A percentile compares a stretch with the other conserved stretches of the same genome.
Conservation (phyloP, 805 yeast genomes). For the Candida namnaoensis region DNA sequence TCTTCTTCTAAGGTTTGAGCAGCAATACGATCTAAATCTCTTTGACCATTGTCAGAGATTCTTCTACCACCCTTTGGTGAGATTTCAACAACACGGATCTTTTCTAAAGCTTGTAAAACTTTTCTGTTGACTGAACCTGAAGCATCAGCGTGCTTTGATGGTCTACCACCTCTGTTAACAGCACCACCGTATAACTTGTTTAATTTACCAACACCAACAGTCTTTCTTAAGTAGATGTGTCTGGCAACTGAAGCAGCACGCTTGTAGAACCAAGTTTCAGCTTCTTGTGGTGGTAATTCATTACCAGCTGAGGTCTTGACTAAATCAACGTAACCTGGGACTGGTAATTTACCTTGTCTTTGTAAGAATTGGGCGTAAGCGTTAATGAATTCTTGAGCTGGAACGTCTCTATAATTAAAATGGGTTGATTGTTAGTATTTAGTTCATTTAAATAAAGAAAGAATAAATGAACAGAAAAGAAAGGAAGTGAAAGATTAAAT, state of each 20-base stretch:
- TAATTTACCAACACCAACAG: slow-evolving; percentile 98
- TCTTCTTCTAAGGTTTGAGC: slow-evolving; percentile 88
- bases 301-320: slow-evolving; percentile 99
- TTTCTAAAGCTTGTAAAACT: slow-evolving; percentile 96
- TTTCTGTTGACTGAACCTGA: slow-evolving; percentile 99
- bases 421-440: slow-evolving; percentile 3
- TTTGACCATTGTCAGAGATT: slow-evolving; percentile 98
- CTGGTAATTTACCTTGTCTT: slow-evolving; percentile 99
- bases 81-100: slow-evolving; percentile 94
- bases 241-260: slow-evolving; percentile 99
- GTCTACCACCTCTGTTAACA: slow-evolving; percentile 97
- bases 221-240: slow-evolving; percentile 99
- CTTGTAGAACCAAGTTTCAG: slow-evolving; percentile 99
- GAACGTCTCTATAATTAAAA: slow-evolving; percentile 84
- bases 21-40: slow-evolving; percentile 99
- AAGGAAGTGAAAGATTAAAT: too few species aligned
- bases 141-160: slow-evolving; percentile 97
- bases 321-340: slow-evolving; percentile 99
- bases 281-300: slow-evolving; percentile 99
- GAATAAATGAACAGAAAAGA: too few species aligned
- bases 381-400: slow-evolving; percentile 99
- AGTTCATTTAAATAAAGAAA: too few species aligned
- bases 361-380: slow-evolving; percentile 99
- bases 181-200: slow-evolving; percentile 99
- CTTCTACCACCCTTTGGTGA: slow-evolving; percentile 99